These are phyloP conservation scores for Neoscytalidium dimidiatum DNA, from an alignment of 2,329 filamentous ascomycete genomes.

Conservation along the genomic window DNA sequence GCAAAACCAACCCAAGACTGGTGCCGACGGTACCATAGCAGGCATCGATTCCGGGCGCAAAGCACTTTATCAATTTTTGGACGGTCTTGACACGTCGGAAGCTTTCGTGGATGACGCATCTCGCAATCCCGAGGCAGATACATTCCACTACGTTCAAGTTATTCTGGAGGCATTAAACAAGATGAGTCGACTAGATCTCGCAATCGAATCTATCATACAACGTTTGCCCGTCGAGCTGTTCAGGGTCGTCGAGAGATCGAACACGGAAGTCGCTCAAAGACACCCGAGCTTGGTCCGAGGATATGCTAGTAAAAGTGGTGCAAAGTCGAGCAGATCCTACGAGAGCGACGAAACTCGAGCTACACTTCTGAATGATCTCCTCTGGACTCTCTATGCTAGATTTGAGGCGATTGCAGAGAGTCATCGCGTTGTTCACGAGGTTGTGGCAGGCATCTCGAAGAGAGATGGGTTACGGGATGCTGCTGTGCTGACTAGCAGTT, in stretches of 20 bases:
- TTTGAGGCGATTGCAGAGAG: conserved; percentile 97
- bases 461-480: conserved; percentile 67
- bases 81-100: conserved; percentile 55
- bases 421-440: conserved; percentile 90
- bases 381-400: conserved; percentile 92
- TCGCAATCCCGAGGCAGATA: conserved; percentile 92
- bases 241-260: conserved; percentile 89
- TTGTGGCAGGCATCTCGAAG: conserved; percentile 80
- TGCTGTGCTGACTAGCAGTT: conserved; percentile 75
- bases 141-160: conserved; percentile 88
- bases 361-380: conserved; percentile 84
- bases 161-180: conserved; percentile 89
- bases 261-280: conserved; percentile 88
- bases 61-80: conserved; percentile 58
- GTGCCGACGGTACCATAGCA: conserved; percentile 34
- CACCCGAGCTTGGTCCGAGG: conserved; percentile 76
- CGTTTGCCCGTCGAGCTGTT: conserved; percentile 92
- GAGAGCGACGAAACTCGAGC: conserved; percentile 72
- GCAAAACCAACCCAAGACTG: conserved; percentile 60
- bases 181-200: conserved; percentile 80
- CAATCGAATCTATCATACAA: conserved; percentile 89
- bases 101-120: conserved; percentile 79
- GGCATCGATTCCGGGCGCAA: conserved; percentile 49
- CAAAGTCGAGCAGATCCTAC: conserved; percentile 62
- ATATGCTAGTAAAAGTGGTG: conserved; percentile 53